Evolutionary conservation across 371 early-diverging fungal genomes (phyloP).

Genomic region (Mortierella sp.): DNA sequence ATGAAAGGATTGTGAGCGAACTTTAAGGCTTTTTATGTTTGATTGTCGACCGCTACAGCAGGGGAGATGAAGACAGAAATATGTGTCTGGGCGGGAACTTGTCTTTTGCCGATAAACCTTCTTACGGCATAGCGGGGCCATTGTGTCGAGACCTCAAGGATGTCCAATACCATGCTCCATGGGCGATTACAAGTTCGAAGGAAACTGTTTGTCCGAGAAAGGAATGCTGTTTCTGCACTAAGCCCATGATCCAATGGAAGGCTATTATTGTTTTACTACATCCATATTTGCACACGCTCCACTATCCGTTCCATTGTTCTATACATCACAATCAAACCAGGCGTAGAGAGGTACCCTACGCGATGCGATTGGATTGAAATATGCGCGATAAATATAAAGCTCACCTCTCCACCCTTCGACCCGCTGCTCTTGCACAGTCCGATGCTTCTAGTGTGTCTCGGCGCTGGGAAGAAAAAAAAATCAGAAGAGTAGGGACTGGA

Average conservation of each 20-base stretch:
- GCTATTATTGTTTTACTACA: too few relatives aligned
- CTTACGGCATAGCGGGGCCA: too few relatives aligned
- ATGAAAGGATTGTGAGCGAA: neutral
- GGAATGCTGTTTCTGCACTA: too few relatives aligned
- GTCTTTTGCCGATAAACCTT: neutral
- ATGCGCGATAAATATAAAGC: neutral
- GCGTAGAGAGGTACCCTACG: neutral
- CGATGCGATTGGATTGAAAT: neutral
- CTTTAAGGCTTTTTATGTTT: conserved; percentile 1
- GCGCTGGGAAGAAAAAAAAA: neutral
- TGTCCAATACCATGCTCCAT: too few relatives aligned
- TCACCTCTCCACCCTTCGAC: neutral
- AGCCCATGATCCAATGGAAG: too few relatives aligned
- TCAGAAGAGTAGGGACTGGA: neutral
- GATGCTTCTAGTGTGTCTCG: conserved; percentile 4
- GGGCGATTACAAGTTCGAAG: too few relatives aligned
- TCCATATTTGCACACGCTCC: too few relatives aligned
- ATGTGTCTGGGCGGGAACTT: neutral
- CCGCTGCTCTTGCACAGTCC: neutral
- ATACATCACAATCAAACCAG: too few relatives aligned
- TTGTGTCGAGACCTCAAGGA: too few relatives aligned
- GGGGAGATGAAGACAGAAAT: neutral
- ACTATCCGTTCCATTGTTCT: too few relatives aligned
- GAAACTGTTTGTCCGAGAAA: too few relatives aligned
- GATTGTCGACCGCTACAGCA: neutral